Conservation (phyloP, 169 alveolate genomes). For the Cryptosporidium meleagridis region DNA sequence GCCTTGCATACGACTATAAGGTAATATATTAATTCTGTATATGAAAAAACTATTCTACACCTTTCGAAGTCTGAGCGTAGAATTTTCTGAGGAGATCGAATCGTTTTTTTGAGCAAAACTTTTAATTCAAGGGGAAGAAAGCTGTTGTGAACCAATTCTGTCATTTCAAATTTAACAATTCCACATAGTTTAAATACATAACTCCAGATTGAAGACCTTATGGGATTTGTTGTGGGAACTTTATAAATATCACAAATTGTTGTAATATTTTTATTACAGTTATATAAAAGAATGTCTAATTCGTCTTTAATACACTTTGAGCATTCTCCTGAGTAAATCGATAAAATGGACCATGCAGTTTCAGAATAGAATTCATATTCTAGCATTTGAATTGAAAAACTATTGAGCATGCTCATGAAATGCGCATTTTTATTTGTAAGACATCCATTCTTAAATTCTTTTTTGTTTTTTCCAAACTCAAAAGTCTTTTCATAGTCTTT, state of each 20-base stretch:
- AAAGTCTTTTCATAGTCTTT: background rate
- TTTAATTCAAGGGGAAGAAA: slow-evolving; percentile 59
- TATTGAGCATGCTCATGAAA: background rate
- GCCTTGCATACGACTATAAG: slow-evolving; percentile 57
- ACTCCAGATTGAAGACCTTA: slow-evolving; percentile 48
- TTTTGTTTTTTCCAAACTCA: background rate
- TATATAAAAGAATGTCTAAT: slow-evolving; percentile 37
- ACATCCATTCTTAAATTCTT: background rate
- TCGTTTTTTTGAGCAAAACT: slow-evolving; percentile 21
- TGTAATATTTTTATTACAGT: slow-evolving; percentile 18
- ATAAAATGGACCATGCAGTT: slow-evolving; percentile 45
- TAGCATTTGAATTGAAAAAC: slow-evolving; percentile 58
- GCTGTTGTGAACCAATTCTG: slow-evolving; percentile 41
- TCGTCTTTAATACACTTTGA: slow-evolving; percentile 57
- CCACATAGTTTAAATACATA: slow-evolving; percentile 57
- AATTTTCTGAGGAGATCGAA: slow-evolving; percentile 22
- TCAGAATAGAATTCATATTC: slow-evolving; percentile 64
- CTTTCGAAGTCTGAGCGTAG: slow-evolving; percentile 59
- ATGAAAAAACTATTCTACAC: slow-evolving; percentile 49
- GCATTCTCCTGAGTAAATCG: slow-evolving; percentile 30
- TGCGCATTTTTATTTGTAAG: background rate
- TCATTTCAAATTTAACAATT: slow-evolving; percentile 26
- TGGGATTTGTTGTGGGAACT: slow-evolving; percentile 62
- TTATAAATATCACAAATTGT: slow-evolving; percentile 20
- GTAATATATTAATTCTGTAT: slow-evolving; percentile 35